phyloP scores from a whole-genome alignment of 805 yeast species.

The Alloascoidea africana region DNA sequence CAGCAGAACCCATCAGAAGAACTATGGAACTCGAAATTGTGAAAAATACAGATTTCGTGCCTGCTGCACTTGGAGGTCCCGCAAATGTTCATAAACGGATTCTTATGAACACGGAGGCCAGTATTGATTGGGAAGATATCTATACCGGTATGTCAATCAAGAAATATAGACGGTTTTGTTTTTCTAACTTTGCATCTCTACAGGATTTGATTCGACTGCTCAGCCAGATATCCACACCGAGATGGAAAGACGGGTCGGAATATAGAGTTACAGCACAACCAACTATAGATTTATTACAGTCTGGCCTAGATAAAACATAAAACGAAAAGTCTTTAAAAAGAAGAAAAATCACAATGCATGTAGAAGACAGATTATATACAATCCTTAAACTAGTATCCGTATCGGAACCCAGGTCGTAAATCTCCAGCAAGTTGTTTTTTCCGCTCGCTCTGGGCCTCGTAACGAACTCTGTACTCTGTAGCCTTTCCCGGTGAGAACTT shows the following conservation, averaged over 20 bases:
- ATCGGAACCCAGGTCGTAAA: conserved; percentile 1
- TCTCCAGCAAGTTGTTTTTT: conserved; percentile 1
- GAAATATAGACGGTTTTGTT: no score
- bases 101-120: conserved; percentile 57
- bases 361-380: no score
- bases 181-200: no score
- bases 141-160: conserved; percentile 39
- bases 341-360: no score
- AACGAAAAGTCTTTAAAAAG: no score
- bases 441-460: not conserved
- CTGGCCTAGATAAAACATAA: no score
- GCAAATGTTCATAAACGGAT: conserved; percentile 60
- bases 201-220: not conserved
- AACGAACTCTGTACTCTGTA: not conserved
- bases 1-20: conserved; percentile 87
- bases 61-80: conserved; percentile 38
- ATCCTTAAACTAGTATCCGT: conserved; percentile 1
- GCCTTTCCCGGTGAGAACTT: conserved; percentile 6
- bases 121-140: conserved; percentile 89
- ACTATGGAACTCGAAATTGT: conserved; percentile 78
- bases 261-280: no score
- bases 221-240: not conserved
- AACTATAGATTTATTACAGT: no score
- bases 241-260: not conserved
- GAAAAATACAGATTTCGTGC: conserved; percentile 53